phyloP scores from a whole-genome alignment of 306 rosid species.

The Castanea sativa region DNA sequence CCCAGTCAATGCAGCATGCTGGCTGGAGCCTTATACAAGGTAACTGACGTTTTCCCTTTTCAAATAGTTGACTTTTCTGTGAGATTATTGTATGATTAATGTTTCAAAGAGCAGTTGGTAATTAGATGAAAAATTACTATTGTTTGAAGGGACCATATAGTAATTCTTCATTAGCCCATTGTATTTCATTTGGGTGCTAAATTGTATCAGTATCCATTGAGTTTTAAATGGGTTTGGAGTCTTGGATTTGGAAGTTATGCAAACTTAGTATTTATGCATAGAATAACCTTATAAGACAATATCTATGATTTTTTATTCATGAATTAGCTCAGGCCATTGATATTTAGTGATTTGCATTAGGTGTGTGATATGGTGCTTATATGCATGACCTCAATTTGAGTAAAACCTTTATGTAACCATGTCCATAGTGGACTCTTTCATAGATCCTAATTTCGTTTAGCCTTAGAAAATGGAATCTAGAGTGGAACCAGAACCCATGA shows the following conservation, averaged over 20 bases:
- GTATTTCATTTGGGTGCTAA: not conserved
- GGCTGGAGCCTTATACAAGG: constrained; percentile 85
- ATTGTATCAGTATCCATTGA: not conserved
- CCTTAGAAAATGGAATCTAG: not conserved
- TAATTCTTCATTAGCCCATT: not conserved
- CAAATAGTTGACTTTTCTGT: constrained; percentile 2
- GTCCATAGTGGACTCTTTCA: not conserved
- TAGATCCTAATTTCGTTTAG: not conserved
- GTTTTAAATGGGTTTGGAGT: not conserved
- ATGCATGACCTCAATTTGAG: not conserved
- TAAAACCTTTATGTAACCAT: not conserved
- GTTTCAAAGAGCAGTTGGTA: not conserved
- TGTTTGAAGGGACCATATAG: not conserved
- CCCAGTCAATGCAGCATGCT: constrained; percentile 93
- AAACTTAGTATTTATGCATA: not conserved
- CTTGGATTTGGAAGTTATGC: not conserved
- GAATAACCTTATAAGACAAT: not conserved
- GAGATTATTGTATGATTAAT: not conserved
- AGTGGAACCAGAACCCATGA: not conserved
- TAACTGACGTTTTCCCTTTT: constrained; percentile 7
- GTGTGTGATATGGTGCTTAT: not conserved
- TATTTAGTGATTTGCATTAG: not conserved
- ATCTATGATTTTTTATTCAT: not conserved
- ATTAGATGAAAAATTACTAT: not conserved
- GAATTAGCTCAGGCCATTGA: not conserved